These are phyloP conservation scores for Flaveria trinervia DNA, from an alignment of 129 eudicot genomes.

Conservation along the genomic window DNA sequence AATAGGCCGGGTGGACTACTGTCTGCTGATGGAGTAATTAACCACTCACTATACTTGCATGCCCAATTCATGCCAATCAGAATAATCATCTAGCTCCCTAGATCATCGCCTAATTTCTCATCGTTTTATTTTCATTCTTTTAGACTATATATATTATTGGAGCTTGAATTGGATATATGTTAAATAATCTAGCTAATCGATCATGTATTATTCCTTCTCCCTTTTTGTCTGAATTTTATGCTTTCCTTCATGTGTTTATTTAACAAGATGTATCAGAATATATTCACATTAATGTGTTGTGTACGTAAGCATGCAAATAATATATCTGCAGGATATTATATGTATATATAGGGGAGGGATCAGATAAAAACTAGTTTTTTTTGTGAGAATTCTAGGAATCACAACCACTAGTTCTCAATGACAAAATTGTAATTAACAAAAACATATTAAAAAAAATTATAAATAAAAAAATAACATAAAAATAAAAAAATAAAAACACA, in stretches of 20 bases:
- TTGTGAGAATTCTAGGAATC: no score
- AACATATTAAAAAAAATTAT: no score
- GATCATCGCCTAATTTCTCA: background rate
- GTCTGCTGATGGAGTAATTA: no score
- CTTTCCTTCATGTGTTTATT: conserved; percentile 26
- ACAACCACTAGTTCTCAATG: no score
- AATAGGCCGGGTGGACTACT: no score
- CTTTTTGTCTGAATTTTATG: conserved; percentile 29
- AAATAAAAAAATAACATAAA: no score
- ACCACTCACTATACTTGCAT: conserved; percentile 38
- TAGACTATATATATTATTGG: conserved; percentile 12
- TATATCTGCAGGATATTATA: conserved; percentile 22
- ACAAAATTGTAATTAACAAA: no score
- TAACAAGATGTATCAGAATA: conserved; percentile 24
- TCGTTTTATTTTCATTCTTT: background rate
- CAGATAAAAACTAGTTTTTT: no score
- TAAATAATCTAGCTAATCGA: background rate
- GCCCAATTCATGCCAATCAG: conserved; percentile 27
- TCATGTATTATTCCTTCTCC: conserved; percentile 23
- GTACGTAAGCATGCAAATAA: conserved; percentile 33
- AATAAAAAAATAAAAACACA: no score
- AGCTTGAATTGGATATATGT: conserved; percentile 26
- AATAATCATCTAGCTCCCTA: conserved; percentile 19
- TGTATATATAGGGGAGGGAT: no score
- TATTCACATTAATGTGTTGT: conserved; percentile 21